Evolutionary conservation across 352 stramenopile genomes (phyloP).

Genomic region (Pythium scleroteichum): DNA sequence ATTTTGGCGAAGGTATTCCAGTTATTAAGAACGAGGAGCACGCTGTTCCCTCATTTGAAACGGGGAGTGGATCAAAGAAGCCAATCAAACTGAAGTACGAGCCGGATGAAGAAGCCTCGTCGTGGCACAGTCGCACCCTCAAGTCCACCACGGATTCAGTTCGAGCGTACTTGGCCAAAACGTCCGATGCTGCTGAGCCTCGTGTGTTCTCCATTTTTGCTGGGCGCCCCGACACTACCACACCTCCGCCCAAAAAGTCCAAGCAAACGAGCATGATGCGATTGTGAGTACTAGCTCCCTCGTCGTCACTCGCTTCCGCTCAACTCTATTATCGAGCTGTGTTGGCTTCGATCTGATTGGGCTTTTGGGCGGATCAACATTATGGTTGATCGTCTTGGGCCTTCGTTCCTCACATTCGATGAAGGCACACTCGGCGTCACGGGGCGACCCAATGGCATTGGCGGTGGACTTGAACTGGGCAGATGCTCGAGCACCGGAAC

Average conservation of each 20-base stretch:
- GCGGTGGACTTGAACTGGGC: too few species aligned
- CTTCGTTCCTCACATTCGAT: constrained; percentile 3
- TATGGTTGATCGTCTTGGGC: constrained; percentile 16
- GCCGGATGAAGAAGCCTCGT: constrained; percentile 9
- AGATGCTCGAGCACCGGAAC: not conserved
- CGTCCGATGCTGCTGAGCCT: not conserved
- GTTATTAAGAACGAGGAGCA: not conserved
- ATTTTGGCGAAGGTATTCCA: constrained; percentile 32
- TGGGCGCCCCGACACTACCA: not conserved
- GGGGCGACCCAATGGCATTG: too few species aligned
- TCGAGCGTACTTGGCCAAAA: constrained; percentile 35
- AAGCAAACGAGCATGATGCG: constrained; percentile 17
- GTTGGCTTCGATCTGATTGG: not conserved
- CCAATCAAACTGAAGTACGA: constrained; percentile 51
- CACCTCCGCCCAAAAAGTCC: constrained; percentile 10
- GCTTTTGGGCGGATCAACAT: constrained; percentile 3
- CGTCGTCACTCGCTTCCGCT: too few species aligned
- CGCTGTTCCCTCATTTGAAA: too few species aligned
- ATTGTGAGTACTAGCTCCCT: constrained; percentile 3
- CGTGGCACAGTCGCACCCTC: constrained; percentile 13
- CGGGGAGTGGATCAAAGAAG: constrained; percentile 7
- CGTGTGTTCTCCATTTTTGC: constrained; percentile 30
- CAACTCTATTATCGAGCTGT: not conserved
- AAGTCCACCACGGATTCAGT: constrained; percentile 33
- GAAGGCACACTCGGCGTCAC: too few species aligned